Evolutionary conservation across 345 rosid genomes (phyloP), one percentile per base, ranked within the genome.

Genomic region (Citrus inodora): DNA sequence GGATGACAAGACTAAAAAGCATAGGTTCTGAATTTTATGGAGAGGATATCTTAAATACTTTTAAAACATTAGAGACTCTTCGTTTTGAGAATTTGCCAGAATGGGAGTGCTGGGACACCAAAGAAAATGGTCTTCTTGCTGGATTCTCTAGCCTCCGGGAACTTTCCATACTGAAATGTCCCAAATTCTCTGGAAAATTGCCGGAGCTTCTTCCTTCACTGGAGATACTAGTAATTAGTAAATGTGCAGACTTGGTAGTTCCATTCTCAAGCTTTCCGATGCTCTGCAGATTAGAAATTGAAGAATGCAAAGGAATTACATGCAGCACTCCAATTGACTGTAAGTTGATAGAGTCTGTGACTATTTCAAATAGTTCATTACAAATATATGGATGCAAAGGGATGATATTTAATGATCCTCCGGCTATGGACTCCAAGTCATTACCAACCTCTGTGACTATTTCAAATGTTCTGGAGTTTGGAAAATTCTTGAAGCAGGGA

Each of bases 1-100:
- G 22, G 2, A 21, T 75, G 32, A 4, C 0, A 0, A n/a, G 13
- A 27, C 1, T 75, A 32, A 48, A 64, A 28, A 7, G 7, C 37
- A 74, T 74, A 9, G 9, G 59, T 61, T 61, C 25, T 21, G 69
- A 61, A 4, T 4, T 74, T 19, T 74, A 42, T 14, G 67, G 77
- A 14, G 25, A 32, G 16, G 19, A 4, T 62, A 27, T 21, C 13
- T 73, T 13, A 30, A 35, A 67, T 13, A 27, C 37, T 19, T 62
- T 61, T n/a, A 69, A 28, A 25, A 16, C 42, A 3, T 27, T 74
- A 53, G 77, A 74, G 68, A 62, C n/a, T 62, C 69, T 74, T 27
- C 9, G 16, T 42, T 59, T 74, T 27, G 59, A 62, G 21, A 10
- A 61, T 42, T 16, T 74, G 25, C 21, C 21, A 27, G 59, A 62